Conservation (phyloP, 106 monocot species). For the Acorus gramineus region DNA sequence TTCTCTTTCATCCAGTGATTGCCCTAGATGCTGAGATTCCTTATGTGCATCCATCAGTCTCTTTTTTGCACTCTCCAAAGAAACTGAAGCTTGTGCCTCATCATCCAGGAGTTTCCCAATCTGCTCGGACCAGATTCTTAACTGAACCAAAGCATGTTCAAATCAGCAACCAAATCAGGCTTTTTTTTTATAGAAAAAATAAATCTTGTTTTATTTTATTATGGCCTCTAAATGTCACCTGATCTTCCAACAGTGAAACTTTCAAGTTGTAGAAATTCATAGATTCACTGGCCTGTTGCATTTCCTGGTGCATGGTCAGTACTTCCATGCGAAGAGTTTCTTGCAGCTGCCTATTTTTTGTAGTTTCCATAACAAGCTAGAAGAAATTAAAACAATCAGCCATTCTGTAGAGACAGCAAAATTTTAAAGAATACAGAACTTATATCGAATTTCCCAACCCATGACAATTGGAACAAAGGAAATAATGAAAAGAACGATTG, state of each 20-base stretch:
- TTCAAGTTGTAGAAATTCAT: constrained; percentile 48
- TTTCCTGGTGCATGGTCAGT: constrained; percentile 31
- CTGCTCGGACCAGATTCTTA: constrained; percentile 59
- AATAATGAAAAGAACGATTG: too few species aligned
- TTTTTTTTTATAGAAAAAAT: too few species aligned
- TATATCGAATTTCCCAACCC: too few species aligned
- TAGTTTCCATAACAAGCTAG: constrained; percentile 70
- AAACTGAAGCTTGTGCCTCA: constrained; percentile 32
- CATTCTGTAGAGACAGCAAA: background rate
- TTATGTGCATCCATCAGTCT: constrained; percentile 43
- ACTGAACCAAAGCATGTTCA: constrained; percentile 18
- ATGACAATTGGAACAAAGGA: too few species aligned
- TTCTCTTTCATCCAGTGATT: constrained; percentile 36
- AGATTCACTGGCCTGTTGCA: constrained; percentile 51
- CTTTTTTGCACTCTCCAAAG: constrained; percentile 41
- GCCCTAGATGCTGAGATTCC: constrained; percentile 36
- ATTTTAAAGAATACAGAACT: background rate
- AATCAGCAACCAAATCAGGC: background rate
- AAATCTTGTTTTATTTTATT: too few species aligned
- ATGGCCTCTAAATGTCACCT: constrained; percentile 24
- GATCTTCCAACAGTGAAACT: constrained; percentile 54
- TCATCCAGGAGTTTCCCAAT: constrained; percentile 54
- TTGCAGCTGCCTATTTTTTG: constrained; percentile 59
- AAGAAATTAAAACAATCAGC: constrained; percentile 2
- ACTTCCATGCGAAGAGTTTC: constrained; percentile 48